A percentile compares a stretch with the other conserved stretches of the same genome.
phyloP scores from a whole-genome alignment of 1,284 basidiomycete species.

The Microbotryum violaceum region DNA sequence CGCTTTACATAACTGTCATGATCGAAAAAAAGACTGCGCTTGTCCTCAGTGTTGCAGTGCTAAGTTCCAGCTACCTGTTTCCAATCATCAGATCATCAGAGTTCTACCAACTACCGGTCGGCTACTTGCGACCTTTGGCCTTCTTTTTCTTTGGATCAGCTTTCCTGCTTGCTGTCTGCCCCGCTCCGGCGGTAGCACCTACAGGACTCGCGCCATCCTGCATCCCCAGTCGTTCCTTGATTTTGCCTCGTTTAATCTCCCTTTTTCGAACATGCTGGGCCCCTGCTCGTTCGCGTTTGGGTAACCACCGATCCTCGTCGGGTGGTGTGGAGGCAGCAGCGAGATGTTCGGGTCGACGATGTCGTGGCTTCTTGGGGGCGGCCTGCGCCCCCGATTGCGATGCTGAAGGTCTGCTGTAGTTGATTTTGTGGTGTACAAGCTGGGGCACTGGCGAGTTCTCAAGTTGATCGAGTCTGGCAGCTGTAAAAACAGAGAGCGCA shows the following conservation, averaged over 20 bases:
- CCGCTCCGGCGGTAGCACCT: neutral
- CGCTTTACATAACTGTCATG: too few relatives aligned
- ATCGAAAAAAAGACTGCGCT: too few relatives aligned
- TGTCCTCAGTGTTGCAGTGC: too few relatives aligned
- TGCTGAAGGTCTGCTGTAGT: constrained; percentile 1
- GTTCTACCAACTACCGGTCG: too few relatives aligned
- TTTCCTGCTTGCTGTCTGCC: too few relatives aligned
- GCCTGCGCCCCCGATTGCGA: neutral
- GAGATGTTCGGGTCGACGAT: constrained; percentile 1
- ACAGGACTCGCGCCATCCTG: constrained; percentile 20
- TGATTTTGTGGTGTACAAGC: neutral
- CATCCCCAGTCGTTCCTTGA: constrained; percentile 15
- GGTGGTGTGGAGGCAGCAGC: neutral
- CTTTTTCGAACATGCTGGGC: constrained; percentile 36
- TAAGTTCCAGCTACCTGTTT: too few relatives aligned
- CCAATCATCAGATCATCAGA: too few relatives aligned
- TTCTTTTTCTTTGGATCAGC: too few relatives aligned
- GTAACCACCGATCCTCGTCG: constrained; percentile 32
- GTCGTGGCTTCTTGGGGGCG: neutral
- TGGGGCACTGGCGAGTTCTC: neutral
- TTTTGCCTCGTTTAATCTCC: constrained; percentile 32
- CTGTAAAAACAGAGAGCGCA: constrained; percentile 13
- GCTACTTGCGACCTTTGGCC: too few relatives aligned
- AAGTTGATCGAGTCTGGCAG: neutral
- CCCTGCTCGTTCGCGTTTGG: constrained; percentile 33